phyloP scores from a whole-genome alignment of 495 filamentous ascomycete species.

The Neurospora sp. region DNA sequence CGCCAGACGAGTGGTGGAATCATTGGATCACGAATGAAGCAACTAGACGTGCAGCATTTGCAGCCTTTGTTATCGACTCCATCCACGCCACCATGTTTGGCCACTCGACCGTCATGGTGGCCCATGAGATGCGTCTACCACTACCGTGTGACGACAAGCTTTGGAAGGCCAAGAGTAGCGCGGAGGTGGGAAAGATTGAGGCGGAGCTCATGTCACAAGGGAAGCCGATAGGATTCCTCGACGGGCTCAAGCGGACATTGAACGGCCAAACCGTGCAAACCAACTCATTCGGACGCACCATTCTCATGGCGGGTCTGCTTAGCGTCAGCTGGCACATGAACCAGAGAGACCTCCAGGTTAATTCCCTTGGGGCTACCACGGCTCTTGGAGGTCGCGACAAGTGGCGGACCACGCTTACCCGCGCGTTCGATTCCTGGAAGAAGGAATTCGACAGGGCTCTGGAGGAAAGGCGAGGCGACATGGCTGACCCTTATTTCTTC shows the following conservation, averaged over 20 bases:
- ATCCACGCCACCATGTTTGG: slow-evolving; percentile 98
- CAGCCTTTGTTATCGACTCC: slow-evolving; percentile 89
- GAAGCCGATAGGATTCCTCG: slow-evolving; percentile 80
- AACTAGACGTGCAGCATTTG: slow-evolving; percentile 83
- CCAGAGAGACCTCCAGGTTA: slow-evolving; percentile 90
- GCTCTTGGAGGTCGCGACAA: slow-evolving; percentile 85
- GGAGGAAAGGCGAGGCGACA: slow-evolving; percentile 26
- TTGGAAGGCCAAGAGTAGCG: slow-evolving; percentile 84
- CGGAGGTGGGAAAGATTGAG: slow-evolving; percentile 83
- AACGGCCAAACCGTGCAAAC: slow-evolving; percentile 82
- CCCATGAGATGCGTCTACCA: slow-evolving; percentile 87
- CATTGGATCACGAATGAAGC: slow-evolving; percentile 95
- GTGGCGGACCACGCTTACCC: slow-evolving; percentile 80
- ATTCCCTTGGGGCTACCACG: slow-evolving; percentile 63
- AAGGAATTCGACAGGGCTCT: slow-evolving; percentile 82
- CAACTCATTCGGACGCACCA: slow-evolving; percentile 89
- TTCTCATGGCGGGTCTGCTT: slow-evolving; percentile 87
- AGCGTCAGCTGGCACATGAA: slow-evolving; percentile 98
- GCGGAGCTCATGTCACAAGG: slow-evolving; percentile 71
- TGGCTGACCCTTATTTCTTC: slow-evolving; percentile 36
- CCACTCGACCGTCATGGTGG: slow-evolving; percentile 93
- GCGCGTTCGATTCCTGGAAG: slow-evolving; percentile 93
- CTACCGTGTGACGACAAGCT: slow-evolving; percentile 88
- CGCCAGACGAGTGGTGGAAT: slow-evolving; percentile 86
- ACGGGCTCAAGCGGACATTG: slow-evolving; percentile 82